phyloP scores from a whole-genome alignment of 805 yeast genomes.

The Candida adriatica region DNA sequence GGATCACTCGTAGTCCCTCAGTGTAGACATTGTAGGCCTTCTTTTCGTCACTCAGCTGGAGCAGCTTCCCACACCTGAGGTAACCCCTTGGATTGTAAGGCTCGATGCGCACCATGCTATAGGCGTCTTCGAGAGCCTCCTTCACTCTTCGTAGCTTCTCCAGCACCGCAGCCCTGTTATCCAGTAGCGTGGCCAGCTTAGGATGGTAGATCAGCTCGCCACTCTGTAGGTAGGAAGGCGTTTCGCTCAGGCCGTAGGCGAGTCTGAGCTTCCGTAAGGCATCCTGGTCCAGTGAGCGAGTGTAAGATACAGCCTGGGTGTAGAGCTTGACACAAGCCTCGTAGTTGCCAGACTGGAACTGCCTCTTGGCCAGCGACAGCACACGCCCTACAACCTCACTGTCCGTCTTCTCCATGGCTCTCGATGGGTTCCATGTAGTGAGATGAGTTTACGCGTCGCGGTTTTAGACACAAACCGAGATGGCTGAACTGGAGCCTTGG shows the following conservation, averaged over 20 bases:
- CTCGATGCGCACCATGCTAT: slow-evolving; percentile 14
- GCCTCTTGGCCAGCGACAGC: slow-evolving; percentile 11
- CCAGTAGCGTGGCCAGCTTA: slow-evolving; percentile 16
- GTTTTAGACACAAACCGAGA: no score
- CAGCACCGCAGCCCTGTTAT: slow-evolving; percentile 18
- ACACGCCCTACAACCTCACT: slow-evolving; percentile 8
- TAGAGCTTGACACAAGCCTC: slow-evolving; percentile 12
- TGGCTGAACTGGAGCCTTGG: no score
- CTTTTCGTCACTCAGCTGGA: slow-evolving; percentile 4
- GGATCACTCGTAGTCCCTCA: slow-evolving; percentile 10
- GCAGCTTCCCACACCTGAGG: slow-evolving; percentile 14
- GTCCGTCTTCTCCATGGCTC: no score
- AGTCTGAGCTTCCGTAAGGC: slow-evolving; percentile 7
- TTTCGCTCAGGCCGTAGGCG: slow-evolving; percentile 10
- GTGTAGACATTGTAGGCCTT: slow-evolving; percentile 8
- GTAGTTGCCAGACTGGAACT: slow-evolving; percentile 11
- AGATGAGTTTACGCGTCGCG: background rate
- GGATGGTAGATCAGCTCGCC: slow-evolving; percentile 17
- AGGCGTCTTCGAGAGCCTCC: slow-evolving; percentile 17
- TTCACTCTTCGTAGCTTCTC: slow-evolving; percentile 11
- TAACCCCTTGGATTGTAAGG: slow-evolving; percentile 23
- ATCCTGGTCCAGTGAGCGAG: slow-evolving; percentile 13
- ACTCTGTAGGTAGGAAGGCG: slow-evolving; percentile 11
- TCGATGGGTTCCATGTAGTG: background rate
- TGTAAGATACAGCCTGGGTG: slow-evolving; percentile 15